These are phyloP conservation scores for Gillenia trifoliata DNA, from an alignment of 306 rosid species.

Conservation along the genomic window DNA sequence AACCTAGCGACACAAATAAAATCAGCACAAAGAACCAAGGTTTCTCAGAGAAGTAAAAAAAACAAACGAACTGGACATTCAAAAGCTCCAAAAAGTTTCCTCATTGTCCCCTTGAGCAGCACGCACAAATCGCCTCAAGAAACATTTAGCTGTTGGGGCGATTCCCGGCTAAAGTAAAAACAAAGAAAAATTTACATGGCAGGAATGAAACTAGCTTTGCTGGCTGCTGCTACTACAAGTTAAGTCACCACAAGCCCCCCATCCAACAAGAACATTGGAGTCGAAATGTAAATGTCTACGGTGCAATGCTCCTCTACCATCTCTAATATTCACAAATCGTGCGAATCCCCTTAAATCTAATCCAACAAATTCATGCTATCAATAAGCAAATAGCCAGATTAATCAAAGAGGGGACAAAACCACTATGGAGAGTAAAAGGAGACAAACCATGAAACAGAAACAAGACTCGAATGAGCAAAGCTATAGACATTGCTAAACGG, in stretches of 20 bases:
- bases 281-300: background rate
- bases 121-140: slow-evolving; percentile 84
- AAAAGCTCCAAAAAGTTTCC: slow-evolving; percentile 29
- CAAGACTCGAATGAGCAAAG: no score
- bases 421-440: no score
- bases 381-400: no score
- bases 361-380: no score
- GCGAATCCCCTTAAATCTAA: no score
- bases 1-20: slow-evolving; percentile 21
- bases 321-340: no score
- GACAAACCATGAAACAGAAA: no score
- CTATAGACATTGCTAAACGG: slow-evolving; percentile 73
- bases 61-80: background rate
- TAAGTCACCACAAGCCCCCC: slow-evolving; percentile 11
- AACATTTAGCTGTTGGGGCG: slow-evolving; percentile 84
- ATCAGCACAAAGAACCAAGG: background rate
- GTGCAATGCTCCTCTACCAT: no score
- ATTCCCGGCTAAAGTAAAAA: background rate
- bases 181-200: slow-evolving; percentile 27
- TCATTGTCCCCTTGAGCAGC: slow-evolving; percentile 81
- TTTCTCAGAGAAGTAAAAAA: slow-evolving; percentile 2
- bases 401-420: no score
- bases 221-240: background rate
- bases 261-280: slow-evolving; percentile 49
- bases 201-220: background rate